Evolutionary conservation across 306 rosid species (phyloP), one percentile per base, ranked within the genome.

Genomic region (Senna tora): DNA sequence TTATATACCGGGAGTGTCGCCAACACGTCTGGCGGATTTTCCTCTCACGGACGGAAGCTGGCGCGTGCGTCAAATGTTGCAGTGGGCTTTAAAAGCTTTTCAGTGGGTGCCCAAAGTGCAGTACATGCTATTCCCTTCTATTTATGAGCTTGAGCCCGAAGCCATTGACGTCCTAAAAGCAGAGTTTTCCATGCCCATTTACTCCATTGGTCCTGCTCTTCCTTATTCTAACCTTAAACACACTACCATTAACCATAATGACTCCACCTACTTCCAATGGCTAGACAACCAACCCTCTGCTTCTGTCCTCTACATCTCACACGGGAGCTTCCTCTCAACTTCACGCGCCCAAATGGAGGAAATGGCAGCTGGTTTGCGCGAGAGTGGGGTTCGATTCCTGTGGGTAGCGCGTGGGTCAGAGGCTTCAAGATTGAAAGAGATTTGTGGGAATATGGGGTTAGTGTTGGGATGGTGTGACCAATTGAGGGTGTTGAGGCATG

Each of bases 391-490:
- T 51, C 11, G 80, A 9, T 85, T 85, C 69, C 60, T 88, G 66
- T 88, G 90, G 93, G 60, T 83, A 20, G 64, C 72, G 3, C 81
- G 70, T 0, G 71, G 28, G 3, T 25, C 30, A 0, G 88, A 85
- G 10, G 32, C 47, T 11, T 11, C 33, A 0, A 72, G 65, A 6
- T 69, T 80, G 75, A 84, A 69, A 49, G 71, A 72, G 39, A 19
- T 59, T 2, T 85, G 85, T 66, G 85, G 93, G 8, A 81, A 80
- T 4, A 71, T 1, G 53, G 89, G 89, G 15, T 22, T 88, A 1
- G 68, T 85, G 19, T 60, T 88, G 47, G 74, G 72, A 19, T 88
- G 87, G 85, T 88, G 93, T 72, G 93, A 88, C 30, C 93, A 88
- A 67, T 22, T 81, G 51, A 82, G 65, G 14, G 91, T 89, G 36